Conservation (phyloP, 306 rosid species). For the Myrica gale region DNA sequence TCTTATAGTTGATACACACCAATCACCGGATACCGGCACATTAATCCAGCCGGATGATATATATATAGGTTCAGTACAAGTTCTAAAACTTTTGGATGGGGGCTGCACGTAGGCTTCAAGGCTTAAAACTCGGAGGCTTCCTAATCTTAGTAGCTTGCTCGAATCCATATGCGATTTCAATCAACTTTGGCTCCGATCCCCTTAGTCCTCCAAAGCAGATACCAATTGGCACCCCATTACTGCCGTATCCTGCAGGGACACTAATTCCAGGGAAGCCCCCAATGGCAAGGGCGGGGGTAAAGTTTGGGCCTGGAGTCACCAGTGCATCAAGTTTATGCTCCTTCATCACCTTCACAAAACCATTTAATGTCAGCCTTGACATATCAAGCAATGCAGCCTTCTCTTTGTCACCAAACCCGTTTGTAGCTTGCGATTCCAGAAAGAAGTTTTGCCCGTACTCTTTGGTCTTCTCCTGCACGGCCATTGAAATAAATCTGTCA, state of each 20-base stretch:
- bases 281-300: slow-evolving; percentile 16
- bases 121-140: slow-evolving; percentile 27
- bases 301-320: not conserved
- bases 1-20: no score
- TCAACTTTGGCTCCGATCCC: slow-evolving; percentile 36
- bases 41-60: no score
- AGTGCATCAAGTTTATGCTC: not conserved
- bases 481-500: no score
- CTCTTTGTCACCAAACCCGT: slow-evolving; percentile 4
- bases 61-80: not conserved
- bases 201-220: slow-evolving; percentile 37
- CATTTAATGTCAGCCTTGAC: not conserved
- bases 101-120: not conserved
- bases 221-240: slow-evolving; percentile 30
- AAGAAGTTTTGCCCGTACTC: slow-evolving; percentile 17
- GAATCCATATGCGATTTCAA: slow-evolving; percentile 35
- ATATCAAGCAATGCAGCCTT: not conserved
- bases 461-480: slow-evolving; percentile 1
- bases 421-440: not conserved
- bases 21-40: no score
- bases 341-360: not conserved
- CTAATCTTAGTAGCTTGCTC: slow-evolving; percentile 38
- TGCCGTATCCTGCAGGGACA: slow-evolving; percentile 36
- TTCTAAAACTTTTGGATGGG: not conserved
- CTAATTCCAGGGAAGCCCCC: slow-evolving; percentile 33